A percentile compares a stretch with the other conserved stretches of the same genome.
These are phyloP conservation scores for Hyaloperonospora brassicae DNA, from an alignment of 352 stramenopile genomes.

Conservation along the genomic window DNA sequence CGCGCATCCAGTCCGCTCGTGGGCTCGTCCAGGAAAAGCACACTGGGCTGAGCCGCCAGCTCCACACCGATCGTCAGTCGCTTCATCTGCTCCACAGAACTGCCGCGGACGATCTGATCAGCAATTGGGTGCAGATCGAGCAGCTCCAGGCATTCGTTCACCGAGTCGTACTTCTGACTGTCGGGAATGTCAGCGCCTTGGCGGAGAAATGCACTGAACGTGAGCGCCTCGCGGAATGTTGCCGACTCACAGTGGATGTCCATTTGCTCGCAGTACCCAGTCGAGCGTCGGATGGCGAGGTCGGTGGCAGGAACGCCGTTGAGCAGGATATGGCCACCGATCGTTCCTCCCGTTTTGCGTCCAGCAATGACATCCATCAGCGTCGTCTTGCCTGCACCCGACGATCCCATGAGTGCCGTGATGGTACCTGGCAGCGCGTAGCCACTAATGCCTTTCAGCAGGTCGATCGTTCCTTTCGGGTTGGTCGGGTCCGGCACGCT, in stretches of 20 bases:
- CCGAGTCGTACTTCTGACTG: constrained; percentile 21
- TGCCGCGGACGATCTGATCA: constrained; percentile 32
- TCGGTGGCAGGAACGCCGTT: constrained; percentile 53
- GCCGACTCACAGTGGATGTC: constrained; percentile 79
- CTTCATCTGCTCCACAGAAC: constrained; percentile 25
- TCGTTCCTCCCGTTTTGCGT: constrained; percentile 14
- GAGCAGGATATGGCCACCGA: constrained; percentile 10
- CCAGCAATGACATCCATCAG: constrained; percentile 21
- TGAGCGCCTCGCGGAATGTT: constrained; percentile 67
- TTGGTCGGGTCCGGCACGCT: constrained; percentile 8
- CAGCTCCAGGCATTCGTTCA: constrained; percentile 22
- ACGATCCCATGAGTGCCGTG: constrained; percentile 3
- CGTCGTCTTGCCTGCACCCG: constrained; percentile 15
- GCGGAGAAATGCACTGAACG: constrained; percentile 26
- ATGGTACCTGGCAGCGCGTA: constrained; percentile 2
- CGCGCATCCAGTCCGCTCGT: constrained; percentile 82
- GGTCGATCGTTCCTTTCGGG: not conserved
- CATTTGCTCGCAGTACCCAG: constrained; percentile 68
- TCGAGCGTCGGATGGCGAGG: constrained; percentile 38
- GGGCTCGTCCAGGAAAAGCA: constrained; percentile 54
- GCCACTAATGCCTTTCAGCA: constrained; percentile 1
- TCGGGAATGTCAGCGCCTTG: constrained; percentile 28
- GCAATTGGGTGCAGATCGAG: constrained; percentile 19
- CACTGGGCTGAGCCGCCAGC: constrained; percentile 18
- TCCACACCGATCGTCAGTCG: constrained; percentile 29